Conservation (phyloP, 169 alveolate genomes). For the Cytauxzoon felis region DNA sequence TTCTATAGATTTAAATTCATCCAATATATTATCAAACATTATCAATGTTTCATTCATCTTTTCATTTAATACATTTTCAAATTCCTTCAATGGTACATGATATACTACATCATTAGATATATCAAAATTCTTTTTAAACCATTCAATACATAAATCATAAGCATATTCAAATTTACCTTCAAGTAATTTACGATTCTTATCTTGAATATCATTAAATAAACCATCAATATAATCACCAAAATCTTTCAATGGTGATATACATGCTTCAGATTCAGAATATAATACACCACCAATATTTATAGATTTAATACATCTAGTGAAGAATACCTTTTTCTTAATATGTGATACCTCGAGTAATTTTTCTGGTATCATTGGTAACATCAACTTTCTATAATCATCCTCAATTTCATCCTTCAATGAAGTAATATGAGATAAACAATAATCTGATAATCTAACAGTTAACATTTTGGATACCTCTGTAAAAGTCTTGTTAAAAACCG, state of each 20-base stretch:
- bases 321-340: neutral
- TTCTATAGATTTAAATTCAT: conserved; percentile 39
- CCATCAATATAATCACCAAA: neutral
- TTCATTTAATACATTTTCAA: neutral
- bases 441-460: neutral
- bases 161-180: conserved; percentile 3
- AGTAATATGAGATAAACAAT: neutral
- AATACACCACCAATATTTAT: neutral
- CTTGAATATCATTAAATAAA: neutral
- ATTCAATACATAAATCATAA: neutral
- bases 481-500: neutral
- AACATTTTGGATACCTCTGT: neutral
- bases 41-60: conserved; percentile 4
- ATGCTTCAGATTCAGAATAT: neutral
- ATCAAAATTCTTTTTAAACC: conserved; percentile 10
- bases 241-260: neutral
- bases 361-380: neutral
- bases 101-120: conserved; percentile 26
- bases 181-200: conserved; percentile 14
- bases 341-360: neutral
- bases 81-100: conserved; percentile 1
- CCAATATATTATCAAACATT: conserved; percentile 13
- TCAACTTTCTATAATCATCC: neutral
- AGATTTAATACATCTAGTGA: neutral
- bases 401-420: neutral